Evolutionary conservation across 805 yeast species (phyloP), one percentile per base, ranked within the genome.

Genomic region (Metschnikowia lunata): DNA sequence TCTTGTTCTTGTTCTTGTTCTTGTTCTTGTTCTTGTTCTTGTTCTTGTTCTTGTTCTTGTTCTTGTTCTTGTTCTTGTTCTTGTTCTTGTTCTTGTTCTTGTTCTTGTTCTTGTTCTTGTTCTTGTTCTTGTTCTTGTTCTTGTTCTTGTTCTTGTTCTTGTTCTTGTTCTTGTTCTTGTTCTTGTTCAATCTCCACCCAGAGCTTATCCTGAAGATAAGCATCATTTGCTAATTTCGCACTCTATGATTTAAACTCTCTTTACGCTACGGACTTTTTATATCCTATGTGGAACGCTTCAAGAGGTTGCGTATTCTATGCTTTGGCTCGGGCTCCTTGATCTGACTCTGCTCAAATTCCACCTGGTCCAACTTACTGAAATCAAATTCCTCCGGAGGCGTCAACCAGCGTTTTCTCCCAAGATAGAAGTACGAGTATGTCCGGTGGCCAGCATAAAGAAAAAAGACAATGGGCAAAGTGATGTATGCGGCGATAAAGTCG

Each of bases 401-500:
- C 47, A 72, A 64, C 71, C 78, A 72, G 37, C 54, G 50, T 32
- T 48, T 57, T n/a, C 51, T 56, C 2, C 65, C 66, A 6, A 59
- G 51, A 12, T 18, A 39, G 42, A 54, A 49, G 47, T 52, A 68
- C 31, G 67, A 44, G 62, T 71, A 78, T 5, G 72, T 8, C 54
- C 78, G 76, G 63, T 83, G 88, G 7, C 81, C 85, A 36, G 75
- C 49, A 60, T 79, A 83, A 36, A 84, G 64, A 5, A 65, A 64
- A 2, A 76, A 48, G 50, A 79, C 72, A 45, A 78, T 71, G 30
- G 84, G 86, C 37, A 84, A 58, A 0, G 88, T 83, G 47, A 84
- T 71, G 62, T 84, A 84, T 7, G 89, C 85, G 29, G 90, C 89
- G 39, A 84, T 64, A 54, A 84, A 84, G 60, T 81, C 82, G 6